These are phyloP conservation scores for Clonostachys chloroleuca DNA, from an alignment of 2,329 filamentous ascomycete species.

Conservation along the genomic window DNA sequence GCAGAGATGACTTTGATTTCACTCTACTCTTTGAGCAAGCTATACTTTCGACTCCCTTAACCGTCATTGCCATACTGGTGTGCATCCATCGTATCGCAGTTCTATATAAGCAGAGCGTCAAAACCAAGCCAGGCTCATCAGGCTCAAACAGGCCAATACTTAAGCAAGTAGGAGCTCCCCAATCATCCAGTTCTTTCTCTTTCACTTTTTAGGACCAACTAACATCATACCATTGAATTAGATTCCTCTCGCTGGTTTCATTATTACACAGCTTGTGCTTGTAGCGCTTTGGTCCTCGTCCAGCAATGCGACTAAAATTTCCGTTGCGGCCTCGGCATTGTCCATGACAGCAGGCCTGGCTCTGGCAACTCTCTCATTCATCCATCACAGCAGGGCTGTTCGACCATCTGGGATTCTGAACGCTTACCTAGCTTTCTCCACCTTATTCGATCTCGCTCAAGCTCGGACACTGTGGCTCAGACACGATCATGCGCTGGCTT, in stretches of 20 bases:
- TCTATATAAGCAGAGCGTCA: slow-evolving; percentile 20
- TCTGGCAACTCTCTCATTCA: slow-evolving; percentile 20
- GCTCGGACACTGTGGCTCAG: slow-evolving; percentile 37
- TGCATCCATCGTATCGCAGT: slow-evolving; percentile 27
- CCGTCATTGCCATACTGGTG: slow-evolving; percentile 27
- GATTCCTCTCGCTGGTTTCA: slow-evolving; percentile 3
- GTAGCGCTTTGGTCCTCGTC: slow-evolving; percentile 3
- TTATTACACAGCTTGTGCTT: neutral
- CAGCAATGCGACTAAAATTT: slow-evolving; percentile 8
- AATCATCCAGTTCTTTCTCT: slow-evolving; percentile 15
- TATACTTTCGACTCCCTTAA: slow-evolving; percentile 37
- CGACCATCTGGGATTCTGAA: slow-evolving; percentile 37
- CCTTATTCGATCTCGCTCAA: slow-evolving; percentile 36
- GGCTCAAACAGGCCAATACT: neutral
- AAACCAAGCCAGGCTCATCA: neutral
- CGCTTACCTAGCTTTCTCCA: slow-evolving; percentile 31
- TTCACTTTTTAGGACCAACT: slow-evolving; percentile 17
- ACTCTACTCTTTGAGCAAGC: slow-evolving; percentile 43
- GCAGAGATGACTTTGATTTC: slow-evolving; percentile 39
- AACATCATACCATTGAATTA: slow-evolving; percentile 8
- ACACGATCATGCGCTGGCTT: slow-evolving; percentile 10
- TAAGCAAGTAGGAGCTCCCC: neutral
- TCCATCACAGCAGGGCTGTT: slow-evolving; percentile 26
- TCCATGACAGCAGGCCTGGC: slow-evolving; percentile 17
- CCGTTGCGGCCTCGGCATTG: slow-evolving; percentile 15